Evolutionary conservation across 2,329 filamentous ascomycete genomes (phyloP).

Genomic region (Dactylellina sp.): DNA sequence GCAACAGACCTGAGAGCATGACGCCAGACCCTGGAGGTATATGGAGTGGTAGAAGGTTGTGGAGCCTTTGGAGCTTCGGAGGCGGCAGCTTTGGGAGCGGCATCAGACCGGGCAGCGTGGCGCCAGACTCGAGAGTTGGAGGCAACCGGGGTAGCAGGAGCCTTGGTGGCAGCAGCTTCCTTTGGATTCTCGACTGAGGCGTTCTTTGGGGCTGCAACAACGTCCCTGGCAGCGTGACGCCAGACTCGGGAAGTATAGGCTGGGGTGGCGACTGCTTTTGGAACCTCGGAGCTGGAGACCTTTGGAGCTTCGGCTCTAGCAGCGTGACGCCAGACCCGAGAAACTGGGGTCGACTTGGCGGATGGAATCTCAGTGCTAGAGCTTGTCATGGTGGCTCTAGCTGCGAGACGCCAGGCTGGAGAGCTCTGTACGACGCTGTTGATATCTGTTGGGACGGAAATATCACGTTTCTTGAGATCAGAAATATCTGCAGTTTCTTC

Average conservation of each 20-base stretch:
- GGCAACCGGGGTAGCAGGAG: background rate
- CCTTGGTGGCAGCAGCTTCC: background rate
- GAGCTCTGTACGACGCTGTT: conserved; percentile 10
- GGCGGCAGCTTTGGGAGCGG: conserved; percentile 7
- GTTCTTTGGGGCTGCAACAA: background rate
- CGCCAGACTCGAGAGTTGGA: conserved; percentile 13
- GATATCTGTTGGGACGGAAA: conserved; percentile 2
- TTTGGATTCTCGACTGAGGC: conserved; percentile 3
- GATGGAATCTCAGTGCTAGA: background rate
- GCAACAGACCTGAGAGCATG: background rate
- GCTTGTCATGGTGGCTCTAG: conserved; percentile 13
- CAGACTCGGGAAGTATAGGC: conserved; percentile 8
- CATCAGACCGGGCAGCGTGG: conserved; percentile 3
- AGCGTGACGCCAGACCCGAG: conserved; percentile 20
- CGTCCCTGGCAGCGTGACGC: background rate
- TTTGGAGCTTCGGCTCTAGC: background rate
- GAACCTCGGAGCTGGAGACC: background rate
- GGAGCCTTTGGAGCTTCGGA: conserved; percentile 16
- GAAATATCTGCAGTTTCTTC: background rate
- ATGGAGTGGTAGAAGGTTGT: conserved; percentile 3
- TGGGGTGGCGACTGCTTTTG: background rate
- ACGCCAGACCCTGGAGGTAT: background rate
- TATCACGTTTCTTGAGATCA: background rate
- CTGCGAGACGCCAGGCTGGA: conserved; percentile 16
- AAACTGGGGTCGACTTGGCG: background rate